Base-by-base conservation (phyloP, 2,329 filamentous ascomycete genomes). In the Diaporthe sp. region DNA sequence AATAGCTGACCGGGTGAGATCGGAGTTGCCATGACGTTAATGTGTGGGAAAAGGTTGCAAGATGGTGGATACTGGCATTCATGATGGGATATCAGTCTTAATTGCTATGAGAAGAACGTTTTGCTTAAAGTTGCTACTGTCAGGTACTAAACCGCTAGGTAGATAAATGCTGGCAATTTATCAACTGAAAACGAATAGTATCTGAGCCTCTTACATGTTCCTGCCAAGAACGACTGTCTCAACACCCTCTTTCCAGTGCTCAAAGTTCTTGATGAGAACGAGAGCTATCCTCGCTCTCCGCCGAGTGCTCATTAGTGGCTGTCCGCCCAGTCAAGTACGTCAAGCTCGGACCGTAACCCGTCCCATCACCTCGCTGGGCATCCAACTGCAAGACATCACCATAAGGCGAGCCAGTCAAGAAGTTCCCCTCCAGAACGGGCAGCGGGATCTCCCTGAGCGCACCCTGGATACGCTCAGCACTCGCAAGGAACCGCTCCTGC, bases 401-500 rank as follows among this genome's bases (percentile, higher is more conserved):
- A 47, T 66, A 66, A 9, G 61, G 61, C 2, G 25, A 35, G 10
- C 61, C 61, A 25, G 61, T 66, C 19, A 66, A 8, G 30, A 66
- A 50, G 28, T 50, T 50, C 2, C 61, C 61, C 22, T 50, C 28
- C 12, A 66, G 42, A 12, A n/a, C 19, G 7, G 61, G 61, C 28
- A 66, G 42, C 19, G 82, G 80, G 4, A 77, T 76, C 5, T 80
- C 74, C 5, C 70, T 69, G 30, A 77, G 77, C 0, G 77, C 77
- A 3, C 76, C 76, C 75, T 83, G 81, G 8, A 86, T 78, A 45
- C 77, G 78, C n/a, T 77, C 76, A 0, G 82, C 84, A 40, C 81
- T 84, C 1, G 68, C 71, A 4, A 85, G 74, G 47, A 86, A 85
- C 3, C 77, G 77, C 7, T 80, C 76, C n/a, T 78, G 81, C 0